A percentile compares a stretch with the other conserved stretches of the same genome.
These are phyloP conservation scores for Backusella morwellensis DNA, from an alignment of 192 early-diverging fungal genomes.

Conservation along the genomic window DNA sequence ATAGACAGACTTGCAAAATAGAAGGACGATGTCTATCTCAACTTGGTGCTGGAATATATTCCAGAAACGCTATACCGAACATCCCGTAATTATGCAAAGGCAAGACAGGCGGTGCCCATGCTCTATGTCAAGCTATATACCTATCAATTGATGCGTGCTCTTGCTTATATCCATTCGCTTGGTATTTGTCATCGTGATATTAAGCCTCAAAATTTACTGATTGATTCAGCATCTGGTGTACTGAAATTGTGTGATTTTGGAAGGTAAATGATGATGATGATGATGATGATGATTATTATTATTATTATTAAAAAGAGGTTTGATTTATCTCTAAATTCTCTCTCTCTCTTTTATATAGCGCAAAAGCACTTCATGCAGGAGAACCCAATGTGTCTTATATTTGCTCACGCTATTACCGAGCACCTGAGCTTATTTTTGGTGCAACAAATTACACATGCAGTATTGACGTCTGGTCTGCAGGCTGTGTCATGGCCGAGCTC, in stretches of 20 bases:
- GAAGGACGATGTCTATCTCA: constrained; percentile 92
- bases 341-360: constrained; percentile 44
- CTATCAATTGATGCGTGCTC: constrained; percentile 95
- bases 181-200: constrained; percentile 99
- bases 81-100: constrained; percentile 83
- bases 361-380: constrained; percentile 88
- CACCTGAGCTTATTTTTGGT: constrained; percentile 94
- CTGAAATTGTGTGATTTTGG: constrained; percentile 98
- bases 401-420: constrained; percentile 95
- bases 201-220: constrained; percentile 96
- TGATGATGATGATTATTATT: too few species aligned
- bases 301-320: too few species aligned
- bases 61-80: constrained; percentile 95
- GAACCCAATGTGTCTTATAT: constrained; percentile 98
- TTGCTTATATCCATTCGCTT: constrained; percentile 95
- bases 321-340: neutral
- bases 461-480: constrained; percentile 93
- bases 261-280: constrained; percentile 31
- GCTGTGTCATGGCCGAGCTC: constrained; percentile 95
- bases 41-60: constrained; percentile 90
- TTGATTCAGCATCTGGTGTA: constrained; percentile 83
- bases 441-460: constrained; percentile 88
- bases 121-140: constrained; percentile 95
- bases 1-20: constrained; percentile 1
- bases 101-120: constrained; percentile 90